phyloP scores from a whole-genome alignment of 371 early-diverging fungal genomes.

The Choanephora cucurbitarum region DNA sequence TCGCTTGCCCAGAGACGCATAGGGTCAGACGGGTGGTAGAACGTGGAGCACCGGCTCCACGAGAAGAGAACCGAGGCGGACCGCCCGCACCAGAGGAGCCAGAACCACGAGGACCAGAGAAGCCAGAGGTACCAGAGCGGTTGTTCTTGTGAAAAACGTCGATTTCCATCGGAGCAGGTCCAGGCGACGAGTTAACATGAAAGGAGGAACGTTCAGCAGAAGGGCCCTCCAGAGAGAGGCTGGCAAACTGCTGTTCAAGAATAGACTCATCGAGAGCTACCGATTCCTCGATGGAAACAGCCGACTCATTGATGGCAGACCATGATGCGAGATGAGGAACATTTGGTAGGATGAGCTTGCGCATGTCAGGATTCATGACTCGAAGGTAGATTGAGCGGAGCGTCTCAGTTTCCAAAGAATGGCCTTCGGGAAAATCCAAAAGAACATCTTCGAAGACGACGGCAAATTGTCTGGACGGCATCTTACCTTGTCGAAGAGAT shows the following conservation, averaged over 20 bases:
- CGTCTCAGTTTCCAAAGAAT: neutral
- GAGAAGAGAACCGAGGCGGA: too few relatives aligned
- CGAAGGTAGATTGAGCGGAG: slow-evolving; percentile 4
- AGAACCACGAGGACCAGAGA: slow-evolving; percentile 3
- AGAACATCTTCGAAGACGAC: slow-evolving; percentile 6
- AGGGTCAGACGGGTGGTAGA: too few relatives aligned
- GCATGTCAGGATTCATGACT: slow-evolving; percentile 5
- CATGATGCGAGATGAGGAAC: neutral
- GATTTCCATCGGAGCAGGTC: too few relatives aligned
- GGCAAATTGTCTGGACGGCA: slow-evolving; percentile 9
- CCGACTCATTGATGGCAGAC: neutral
- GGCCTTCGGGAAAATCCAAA: neutral
- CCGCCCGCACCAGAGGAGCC: too few relatives aligned
- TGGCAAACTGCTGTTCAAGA: too few relatives aligned
- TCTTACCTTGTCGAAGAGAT: slow-evolving; percentile 1
- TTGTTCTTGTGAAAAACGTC: too few relatives aligned
- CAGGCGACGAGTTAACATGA: too few relatives aligned
- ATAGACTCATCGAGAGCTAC: neutral
- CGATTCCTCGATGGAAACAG: slow-evolving; percentile 4
- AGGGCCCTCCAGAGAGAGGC: too few relatives aligned
- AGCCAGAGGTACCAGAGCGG: too few relatives aligned
- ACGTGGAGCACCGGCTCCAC: too few relatives aligned
- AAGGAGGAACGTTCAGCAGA: too few relatives aligned
- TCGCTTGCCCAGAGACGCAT: too few relatives aligned
- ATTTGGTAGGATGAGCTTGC: slow-evolving; percentile 1